Evolutionary conservation across 169 alveolate genomes (phyloP), one percentile per base, ranked within the genome.

Genomic region (Cryptosporidium meleagridis): DNA sequence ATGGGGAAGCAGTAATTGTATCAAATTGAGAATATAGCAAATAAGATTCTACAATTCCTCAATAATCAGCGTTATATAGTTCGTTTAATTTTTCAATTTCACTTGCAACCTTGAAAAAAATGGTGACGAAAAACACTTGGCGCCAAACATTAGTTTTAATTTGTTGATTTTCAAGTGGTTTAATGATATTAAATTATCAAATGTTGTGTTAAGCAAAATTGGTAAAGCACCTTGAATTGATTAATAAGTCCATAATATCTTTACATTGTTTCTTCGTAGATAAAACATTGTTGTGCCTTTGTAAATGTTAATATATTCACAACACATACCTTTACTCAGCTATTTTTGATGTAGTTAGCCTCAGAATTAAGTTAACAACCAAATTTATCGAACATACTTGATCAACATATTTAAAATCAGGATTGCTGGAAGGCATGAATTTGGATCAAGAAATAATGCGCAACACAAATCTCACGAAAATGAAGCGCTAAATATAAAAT

Each of bases 361-460:
- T 48, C 55, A 48, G 3, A 48, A 55, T 55, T n/a, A 8, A 26
- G 12, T 9, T 23, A 55, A 21, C 37, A 16, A 5, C 18, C n/a
- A 12, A 21, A 23, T 55, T 21, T 4, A 3, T 55, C 0, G 18
- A 18, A 8, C 26, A 16, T n/a, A 6, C n/a, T n/a, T 10, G 23
- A 55, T 3, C 3, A 21, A 23, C 18, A 23, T 55, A 23, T 7
- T n/a, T 26, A 55, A n/a, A 26, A 10, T 26, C 10, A 55, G 18
- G 5, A 8, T 23, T 55, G 0, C 35, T 26, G 23, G 35, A 23
- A 5, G n/a, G 37, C 33, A n/a, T 65, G 72, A 65, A 35, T n/a
- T 65, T 5, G 72, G 72, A 65, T 65, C 72, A 65, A 16, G 33
- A 65, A 65, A 65, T 65, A n/a, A 65, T 65, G 53, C 51, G 72